Conservation (phyloP, 2,329 filamentous ascomycete genomes). For the Biscogniauxia sp. region DNA sequence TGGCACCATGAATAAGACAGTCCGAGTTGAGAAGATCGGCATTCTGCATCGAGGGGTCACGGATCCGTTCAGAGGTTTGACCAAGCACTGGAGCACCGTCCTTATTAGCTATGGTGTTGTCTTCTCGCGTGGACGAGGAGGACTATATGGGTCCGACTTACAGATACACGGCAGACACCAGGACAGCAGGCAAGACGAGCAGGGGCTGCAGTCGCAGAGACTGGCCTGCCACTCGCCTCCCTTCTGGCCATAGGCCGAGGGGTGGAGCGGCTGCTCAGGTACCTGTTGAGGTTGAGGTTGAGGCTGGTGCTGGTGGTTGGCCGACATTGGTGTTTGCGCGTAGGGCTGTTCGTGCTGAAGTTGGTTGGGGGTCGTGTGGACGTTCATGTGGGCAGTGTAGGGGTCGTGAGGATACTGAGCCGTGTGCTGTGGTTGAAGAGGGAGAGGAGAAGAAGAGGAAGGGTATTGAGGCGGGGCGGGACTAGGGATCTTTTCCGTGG, state of each 20-base stretch:
- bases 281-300: background rate
- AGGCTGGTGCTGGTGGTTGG: slow-evolving; percentile 1
- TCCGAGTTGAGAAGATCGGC: slow-evolving; percentile 30
- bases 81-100: slow-evolving; percentile 25
- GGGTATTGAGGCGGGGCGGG: slow-evolving; percentile 1
- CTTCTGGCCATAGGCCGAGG: slow-evolving; percentile 21
- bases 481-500: slow-evolving; percentile 4
- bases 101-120: slow-evolving; percentile 3
- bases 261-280: slow-evolving; percentile 3
- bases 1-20: slow-evolving; percentile 27
- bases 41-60: slow-evolving; percentile 29
- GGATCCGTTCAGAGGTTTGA: slow-evolving; percentile 32
- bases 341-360: slow-evolving; percentile 6
- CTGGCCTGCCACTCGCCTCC: slow-evolving; percentile 30
- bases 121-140: background rate
- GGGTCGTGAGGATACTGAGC: background rate
- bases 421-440: background rate
- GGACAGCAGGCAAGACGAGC: slow-evolving; percentile 26
- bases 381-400: background rate
- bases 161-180: slow-evolving; percentile 33
- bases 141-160: slow-evolving; percentile 10
- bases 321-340: slow-evolving; percentile 9
- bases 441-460: background rate
- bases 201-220: slow-evolving; percentile 30
- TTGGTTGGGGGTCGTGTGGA: background rate